Conservation (phyloP, 176 grass and related monocot species). For the Eleusine coracana region DNA sequence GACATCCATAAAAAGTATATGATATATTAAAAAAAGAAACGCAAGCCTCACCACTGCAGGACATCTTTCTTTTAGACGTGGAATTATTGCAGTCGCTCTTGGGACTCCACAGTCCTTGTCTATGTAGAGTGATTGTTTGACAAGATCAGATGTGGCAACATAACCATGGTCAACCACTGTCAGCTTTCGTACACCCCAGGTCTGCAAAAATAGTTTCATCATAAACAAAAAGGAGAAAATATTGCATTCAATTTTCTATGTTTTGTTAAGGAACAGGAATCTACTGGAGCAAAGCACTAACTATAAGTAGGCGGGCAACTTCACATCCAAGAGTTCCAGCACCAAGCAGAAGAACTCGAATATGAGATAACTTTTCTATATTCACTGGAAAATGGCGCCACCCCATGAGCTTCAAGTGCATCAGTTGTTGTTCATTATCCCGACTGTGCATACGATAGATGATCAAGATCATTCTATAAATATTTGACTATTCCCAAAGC, state of each 20-base stretch:
- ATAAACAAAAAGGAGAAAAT: slow-evolving; percentile 26
- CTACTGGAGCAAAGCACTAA: slow-evolving; percentile 41
- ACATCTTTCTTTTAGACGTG: slow-evolving; percentile 79
- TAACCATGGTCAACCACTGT: slow-evolving; percentile 67
- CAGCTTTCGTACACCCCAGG: slow-evolving; percentile 89
- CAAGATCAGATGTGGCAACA: slow-evolving; percentile 76
- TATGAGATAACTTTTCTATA: slow-evolving; percentile 57
- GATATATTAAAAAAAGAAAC: neutral
- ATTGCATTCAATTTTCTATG: neutral
- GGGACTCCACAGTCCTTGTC: slow-evolving; percentile 78
- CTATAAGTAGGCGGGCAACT: slow-evolving; percentile 89
- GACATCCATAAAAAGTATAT: slow-evolving; percentile 8
- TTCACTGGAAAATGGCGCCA: slow-evolving; percentile 91
- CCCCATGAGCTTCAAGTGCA: slow-evolving; percentile 99
- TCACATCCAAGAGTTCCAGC: slow-evolving; percentile 92
- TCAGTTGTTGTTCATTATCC: slow-evolving; percentile 65
- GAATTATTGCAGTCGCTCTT: slow-evolving; percentile 72
- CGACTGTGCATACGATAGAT: slow-evolving; percentile 52
- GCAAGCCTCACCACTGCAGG: slow-evolving; percentile 62
- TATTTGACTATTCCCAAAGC: neutral
- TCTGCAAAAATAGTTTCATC: slow-evolving; percentile 51
- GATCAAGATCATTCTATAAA: slow-evolving; percentile 23
- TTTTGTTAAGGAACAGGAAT: slow-evolving; percentile 26
- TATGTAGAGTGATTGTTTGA: slow-evolving; percentile 86
- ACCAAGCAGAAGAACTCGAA: slow-evolving; percentile 75